These are phyloP conservation scores for Ormosia semicastrata DNA, from an alignment of 306 rosid genomes.

Conservation along the genomic window DNA sequence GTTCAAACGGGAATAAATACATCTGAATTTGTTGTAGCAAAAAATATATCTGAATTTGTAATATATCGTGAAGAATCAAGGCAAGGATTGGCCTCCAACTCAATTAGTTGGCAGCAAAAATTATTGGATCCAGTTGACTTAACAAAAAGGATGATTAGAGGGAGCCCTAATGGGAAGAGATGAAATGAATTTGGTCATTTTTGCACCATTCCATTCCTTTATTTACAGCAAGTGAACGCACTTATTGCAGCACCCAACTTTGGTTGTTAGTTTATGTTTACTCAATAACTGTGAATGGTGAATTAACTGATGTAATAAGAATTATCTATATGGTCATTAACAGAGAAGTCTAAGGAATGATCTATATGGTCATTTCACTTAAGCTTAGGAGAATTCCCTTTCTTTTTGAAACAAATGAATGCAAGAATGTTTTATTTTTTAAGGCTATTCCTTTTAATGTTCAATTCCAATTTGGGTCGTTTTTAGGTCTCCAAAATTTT, in stretches of 20 bases:
- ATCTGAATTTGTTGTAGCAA: background rate
- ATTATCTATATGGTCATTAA: too few species aligned
- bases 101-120: background rate
- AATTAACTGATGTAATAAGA: too few species aligned
- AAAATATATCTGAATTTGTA: too few species aligned
- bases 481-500: background rate
- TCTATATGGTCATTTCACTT: background rate
- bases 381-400: background rate
- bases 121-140: constrained; percentile 36
- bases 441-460: background rate
- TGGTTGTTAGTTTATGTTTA: too few species aligned
- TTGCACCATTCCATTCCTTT: too few species aligned
- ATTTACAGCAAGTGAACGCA: too few species aligned
- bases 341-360: too few species aligned
- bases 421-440: background rate
- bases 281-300: too few species aligned
- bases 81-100: constrained; percentile 21
- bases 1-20: background rate
- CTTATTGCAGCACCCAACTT: too few species aligned
- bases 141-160: background rate
- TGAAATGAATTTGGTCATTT: constrained; percentile 42
- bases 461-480: background rate
- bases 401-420: background rate
- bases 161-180: constrained; percentile 13
- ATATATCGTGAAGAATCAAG: background rate